phyloP scores from a whole-genome alignment of 768 basidiomycete species.

The Trametes villosa region DNA sequence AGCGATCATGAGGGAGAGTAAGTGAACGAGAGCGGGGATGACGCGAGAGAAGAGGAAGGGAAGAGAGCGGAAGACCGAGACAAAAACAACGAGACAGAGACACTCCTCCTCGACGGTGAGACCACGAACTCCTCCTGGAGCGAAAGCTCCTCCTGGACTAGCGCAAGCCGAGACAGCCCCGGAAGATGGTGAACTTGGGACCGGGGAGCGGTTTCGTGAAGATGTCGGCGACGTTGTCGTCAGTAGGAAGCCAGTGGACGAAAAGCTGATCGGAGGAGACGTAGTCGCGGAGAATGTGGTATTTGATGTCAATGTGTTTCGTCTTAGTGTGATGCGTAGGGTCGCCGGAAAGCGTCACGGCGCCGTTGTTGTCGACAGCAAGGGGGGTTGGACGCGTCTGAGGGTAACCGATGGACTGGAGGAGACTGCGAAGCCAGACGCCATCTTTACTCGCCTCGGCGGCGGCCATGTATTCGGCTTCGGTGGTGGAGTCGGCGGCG shows the following conservation, averaged over 20 bases:
- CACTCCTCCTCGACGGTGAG: too few relatives aligned
- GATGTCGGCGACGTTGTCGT: slow-evolving; percentile 43
- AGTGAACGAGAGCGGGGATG: too few relatives aligned
- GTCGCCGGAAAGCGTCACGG: slow-evolving; percentile 41
- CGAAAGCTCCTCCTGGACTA: too few relatives aligned
- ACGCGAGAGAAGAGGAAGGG: too few relatives aligned
- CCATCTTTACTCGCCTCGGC: slow-evolving; percentile 34
- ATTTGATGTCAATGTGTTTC: slow-evolving; percentile 49
- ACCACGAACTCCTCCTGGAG: slow-evolving; percentile 24
- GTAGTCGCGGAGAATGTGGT: slow-evolving; percentile 40
- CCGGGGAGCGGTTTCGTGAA: slow-evolving; percentile 44
- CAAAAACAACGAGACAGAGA: too few relatives aligned
- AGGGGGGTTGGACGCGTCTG: slow-evolving; percentile 22
- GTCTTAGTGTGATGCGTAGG: slow-evolving; percentile 39
- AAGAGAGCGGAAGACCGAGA: too few relatives aligned
- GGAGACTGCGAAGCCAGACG: slow-evolving; percentile 32
- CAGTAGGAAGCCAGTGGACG: slow-evolving; percentile 37
- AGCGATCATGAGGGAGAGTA: too few relatives aligned
- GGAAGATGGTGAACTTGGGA: slow-evolving; percentile 23
- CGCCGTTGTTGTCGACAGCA: slow-evolving; percentile 42
- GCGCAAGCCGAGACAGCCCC: slow-evolving; percentile 26
- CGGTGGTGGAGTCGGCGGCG: slow-evolving; percentile 39
- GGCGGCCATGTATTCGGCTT: slow-evolving; percentile 47
- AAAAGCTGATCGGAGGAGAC: slow-evolving; percentile 34
- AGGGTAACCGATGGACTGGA: slow-evolving; percentile 26